phyloP scores from a whole-genome alignment of 140 eudicot species.

The Stevia rebaudiana region DNA sequence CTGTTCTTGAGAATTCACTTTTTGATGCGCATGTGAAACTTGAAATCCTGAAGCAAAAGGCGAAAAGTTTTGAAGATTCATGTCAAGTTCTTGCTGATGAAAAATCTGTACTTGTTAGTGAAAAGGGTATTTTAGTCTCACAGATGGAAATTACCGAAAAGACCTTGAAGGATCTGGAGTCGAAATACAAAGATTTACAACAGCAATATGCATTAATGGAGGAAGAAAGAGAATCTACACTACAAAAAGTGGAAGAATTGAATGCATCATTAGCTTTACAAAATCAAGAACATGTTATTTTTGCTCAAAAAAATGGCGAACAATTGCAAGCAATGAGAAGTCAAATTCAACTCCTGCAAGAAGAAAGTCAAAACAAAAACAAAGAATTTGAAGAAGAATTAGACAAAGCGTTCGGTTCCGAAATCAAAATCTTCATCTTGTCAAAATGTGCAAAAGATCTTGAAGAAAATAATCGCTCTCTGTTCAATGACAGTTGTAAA shows the following conservation, averaged over 20 bases:
- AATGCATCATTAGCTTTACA: conserved; percentile 49
- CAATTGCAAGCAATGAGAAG: conserved; percentile 36
- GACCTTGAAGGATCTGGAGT: conserved; percentile 47
- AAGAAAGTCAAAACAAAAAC: conserved; percentile 37
- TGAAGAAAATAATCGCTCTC: conserved; percentile 40
- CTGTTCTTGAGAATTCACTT: conserved; percentile 61
- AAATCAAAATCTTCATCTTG: conserved; percentile 59
- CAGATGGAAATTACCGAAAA: conserved; percentile 49
- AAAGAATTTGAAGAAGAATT: conserved; percentile 48
- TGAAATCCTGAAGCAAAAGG: conserved; percentile 56
- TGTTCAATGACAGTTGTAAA: conserved; percentile 43
- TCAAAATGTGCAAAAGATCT: conserved; percentile 47
- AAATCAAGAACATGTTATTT: conserved; percentile 49
- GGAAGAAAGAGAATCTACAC: conserved; percentile 55
- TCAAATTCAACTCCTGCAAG: conserved; percentile 43
- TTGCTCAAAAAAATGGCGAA: conserved; percentile 31
- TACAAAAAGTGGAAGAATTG: conserved; percentile 48
- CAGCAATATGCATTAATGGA: conserved; percentile 45
- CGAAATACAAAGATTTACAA: conserved; percentile 48
- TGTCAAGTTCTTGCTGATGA: conserved; percentile 56
- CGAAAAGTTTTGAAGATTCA: conserved; percentile 64
- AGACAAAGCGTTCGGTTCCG: conserved; percentile 48
- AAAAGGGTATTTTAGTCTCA: conserved; percentile 45
- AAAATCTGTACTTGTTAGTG: conserved; percentile 57
- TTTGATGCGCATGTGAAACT: conserved; percentile 66